These are phyloP conservation scores for Pseudogymnoascus pannorum DNA, from an alignment of 2,329 filamentous ascomycete genomes.

Conservation along the genomic window DNA sequence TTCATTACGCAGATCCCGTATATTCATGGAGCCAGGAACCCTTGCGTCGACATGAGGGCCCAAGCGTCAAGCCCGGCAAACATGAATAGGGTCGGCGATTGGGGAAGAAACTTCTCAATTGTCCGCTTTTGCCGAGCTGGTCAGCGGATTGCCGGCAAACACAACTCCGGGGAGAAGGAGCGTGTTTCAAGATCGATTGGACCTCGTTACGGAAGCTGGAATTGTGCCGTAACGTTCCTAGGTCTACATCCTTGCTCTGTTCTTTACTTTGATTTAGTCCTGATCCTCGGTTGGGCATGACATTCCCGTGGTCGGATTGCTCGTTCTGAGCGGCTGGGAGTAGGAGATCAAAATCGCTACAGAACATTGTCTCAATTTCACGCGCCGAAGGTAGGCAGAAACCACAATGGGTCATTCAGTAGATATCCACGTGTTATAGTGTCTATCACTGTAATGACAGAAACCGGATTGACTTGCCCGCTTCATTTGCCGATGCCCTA, in stretches of 20 bases:
- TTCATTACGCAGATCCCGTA: background rate
- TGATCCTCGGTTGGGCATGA: background rate
- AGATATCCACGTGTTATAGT: background rate
- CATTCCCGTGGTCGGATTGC: background rate
- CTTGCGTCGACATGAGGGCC: background rate
- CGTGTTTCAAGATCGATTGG: background rate
- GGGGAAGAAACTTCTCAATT: background rate
- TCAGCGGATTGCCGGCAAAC: background rate
- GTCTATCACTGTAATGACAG: background rate
- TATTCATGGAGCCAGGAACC: background rate
- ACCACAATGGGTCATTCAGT: background rate
- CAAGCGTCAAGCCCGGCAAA: background rate
- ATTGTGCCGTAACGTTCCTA: background rate
- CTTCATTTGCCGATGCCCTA: background rate
- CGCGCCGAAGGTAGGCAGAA: background rate
- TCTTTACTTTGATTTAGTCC: background rate
- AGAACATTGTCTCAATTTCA: background rate
- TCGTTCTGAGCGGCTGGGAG: background rate
- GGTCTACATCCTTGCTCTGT: background rate
- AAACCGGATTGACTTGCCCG: background rate
- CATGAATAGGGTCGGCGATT: background rate
- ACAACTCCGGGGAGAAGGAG: background rate
- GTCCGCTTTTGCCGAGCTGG: background rate
- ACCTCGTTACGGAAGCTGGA: background rate
- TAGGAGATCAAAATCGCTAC: background rate